These are phyloP conservation scores for Epichloe amarillans DNA, from an alignment of 2,329 filamentous ascomycete species.

Conservation along the genomic window DNA sequence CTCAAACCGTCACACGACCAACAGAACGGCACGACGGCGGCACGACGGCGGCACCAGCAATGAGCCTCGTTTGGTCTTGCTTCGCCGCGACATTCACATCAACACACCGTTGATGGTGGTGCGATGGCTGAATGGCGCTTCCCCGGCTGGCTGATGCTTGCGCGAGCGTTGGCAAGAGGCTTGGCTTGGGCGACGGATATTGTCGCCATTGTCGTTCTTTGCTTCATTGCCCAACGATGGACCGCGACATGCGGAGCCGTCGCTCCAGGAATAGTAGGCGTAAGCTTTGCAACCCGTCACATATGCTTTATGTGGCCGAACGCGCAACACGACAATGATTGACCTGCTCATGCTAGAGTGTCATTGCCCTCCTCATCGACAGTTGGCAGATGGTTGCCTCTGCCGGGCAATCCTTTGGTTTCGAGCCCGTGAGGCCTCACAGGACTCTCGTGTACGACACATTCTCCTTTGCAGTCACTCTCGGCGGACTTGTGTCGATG, in stretches of 20 bases:
- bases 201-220: constrained; percentile 18
- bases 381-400: constrained; percentile 23
- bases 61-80: not conserved
- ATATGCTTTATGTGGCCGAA: no score
- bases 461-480: constrained; percentile 18
- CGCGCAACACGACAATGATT: not conserved
- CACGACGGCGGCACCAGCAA: not conserved
- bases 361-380: constrained; percentile 23
- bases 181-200: constrained; percentile 20
- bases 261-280: constrained; percentile 19
- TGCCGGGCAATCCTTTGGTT: constrained; percentile 13
- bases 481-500: constrained; percentile 22
- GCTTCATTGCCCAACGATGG: constrained; percentile 21
- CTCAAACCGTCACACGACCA: no score
- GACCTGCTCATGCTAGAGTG: not conserved
- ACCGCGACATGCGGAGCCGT: constrained; percentile 15
- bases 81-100: not conserved
- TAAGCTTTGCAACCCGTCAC: constrained; percentile 10
- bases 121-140: constrained; percentile 3
- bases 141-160: constrained; percentile 4
- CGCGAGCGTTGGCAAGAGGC: constrained; percentile 14
- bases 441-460: constrained; percentile 20
- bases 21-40: no score
- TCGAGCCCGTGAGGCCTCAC: constrained; percentile 14
- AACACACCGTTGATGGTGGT: not conserved